Percentiles rank a stretch among this genome's conserved stretches.
phyloP scores from a whole-genome alignment of 805 yeast genomes.

The Yarrowia keelungensis region DNA sequence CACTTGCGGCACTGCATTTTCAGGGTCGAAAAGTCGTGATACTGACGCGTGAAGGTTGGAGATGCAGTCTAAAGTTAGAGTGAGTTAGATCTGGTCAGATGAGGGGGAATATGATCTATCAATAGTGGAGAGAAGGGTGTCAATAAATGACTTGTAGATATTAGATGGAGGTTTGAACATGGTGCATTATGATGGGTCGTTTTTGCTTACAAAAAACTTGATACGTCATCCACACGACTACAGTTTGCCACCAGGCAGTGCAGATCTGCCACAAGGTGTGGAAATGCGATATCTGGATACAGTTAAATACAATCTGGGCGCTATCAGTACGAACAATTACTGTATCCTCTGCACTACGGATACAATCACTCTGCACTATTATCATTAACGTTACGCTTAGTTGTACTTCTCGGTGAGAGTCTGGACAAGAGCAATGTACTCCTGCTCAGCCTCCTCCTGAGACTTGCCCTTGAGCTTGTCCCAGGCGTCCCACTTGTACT shows the following conservation, averaged over 20 bases:
- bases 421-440: constrained; percentile 56
- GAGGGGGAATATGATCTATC: neutral
- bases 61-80: constrained; percentile 3
- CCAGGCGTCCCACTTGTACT: constrained; percentile 99
- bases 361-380: no score
- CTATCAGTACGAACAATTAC: no score
- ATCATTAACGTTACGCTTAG: neutral
- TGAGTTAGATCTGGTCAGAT: neutral
- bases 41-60: no score
- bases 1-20: constrained; percentile 36
- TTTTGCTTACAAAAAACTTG: no score
- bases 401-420: constrained; percentile 46
- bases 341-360: no score
- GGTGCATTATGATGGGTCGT: no score
- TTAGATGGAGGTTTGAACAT: no score
- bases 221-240: neutral
- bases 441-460: constrained; percentile 87
- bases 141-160: no score
- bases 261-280: neutral
- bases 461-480: constrained; percentile 81
- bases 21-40: neutral
- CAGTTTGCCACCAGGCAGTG: neutral
- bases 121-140: no score
- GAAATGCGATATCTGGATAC: no score
- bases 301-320: no score